These are phyloP conservation scores for Candolleomyces aberdarensis DNA, from an alignment of 768 basidiomycete genomes.

Conservation along the genomic window DNA sequence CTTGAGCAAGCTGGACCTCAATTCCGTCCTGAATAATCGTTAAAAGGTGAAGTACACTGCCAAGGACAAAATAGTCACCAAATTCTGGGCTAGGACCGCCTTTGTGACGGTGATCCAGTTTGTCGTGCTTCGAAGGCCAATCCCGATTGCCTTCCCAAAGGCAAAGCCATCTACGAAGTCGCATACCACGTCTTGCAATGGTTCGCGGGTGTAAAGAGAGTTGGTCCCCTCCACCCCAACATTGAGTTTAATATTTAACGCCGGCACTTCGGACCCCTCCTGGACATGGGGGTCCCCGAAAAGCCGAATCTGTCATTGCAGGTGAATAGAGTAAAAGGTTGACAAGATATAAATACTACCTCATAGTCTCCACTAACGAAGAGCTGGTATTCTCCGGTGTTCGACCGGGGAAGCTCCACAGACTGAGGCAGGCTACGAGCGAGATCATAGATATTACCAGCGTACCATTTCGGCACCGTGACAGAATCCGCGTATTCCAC, in stretches of 20 bases:
- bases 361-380: conserved; percentile 85
- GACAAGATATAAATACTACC: conserved; percentile 30
- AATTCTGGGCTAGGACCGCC: conserved; percentile 10
- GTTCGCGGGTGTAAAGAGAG: conserved; percentile 35
- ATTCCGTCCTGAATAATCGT: conserved; percentile 21
- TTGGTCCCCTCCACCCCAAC: conserved; percentile 37
- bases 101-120: conserved; percentile 55
- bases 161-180: conserved; percentile 76
- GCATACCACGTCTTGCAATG: conserved; percentile 53
- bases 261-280: conserved; percentile 40
- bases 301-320: conserved; percentile 58
- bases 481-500: conserved; percentile 16
- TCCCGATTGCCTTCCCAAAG: conserved; percentile 74
- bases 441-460: conserved; percentile 84
- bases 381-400: conserved; percentile 58
- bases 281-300: conserved; percentile 68
- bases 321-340: neutral
- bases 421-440: conserved; percentile 47
- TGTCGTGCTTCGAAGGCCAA: conserved; percentile 53
- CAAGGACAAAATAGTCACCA: neutral
- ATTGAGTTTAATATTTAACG: conserved; percentile 51
- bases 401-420: conserved; percentile 43
- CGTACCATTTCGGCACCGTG: conserved; percentile 56
- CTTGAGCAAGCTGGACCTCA: conserved; percentile 22
- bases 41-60: neutral